Percentiles rank a stretch among this genome's conserved stretches.
These are phyloP conservation scores for Citrus hindsii DNA, from an alignment of 345 rosid species.

Conservation along the genomic window DNA sequence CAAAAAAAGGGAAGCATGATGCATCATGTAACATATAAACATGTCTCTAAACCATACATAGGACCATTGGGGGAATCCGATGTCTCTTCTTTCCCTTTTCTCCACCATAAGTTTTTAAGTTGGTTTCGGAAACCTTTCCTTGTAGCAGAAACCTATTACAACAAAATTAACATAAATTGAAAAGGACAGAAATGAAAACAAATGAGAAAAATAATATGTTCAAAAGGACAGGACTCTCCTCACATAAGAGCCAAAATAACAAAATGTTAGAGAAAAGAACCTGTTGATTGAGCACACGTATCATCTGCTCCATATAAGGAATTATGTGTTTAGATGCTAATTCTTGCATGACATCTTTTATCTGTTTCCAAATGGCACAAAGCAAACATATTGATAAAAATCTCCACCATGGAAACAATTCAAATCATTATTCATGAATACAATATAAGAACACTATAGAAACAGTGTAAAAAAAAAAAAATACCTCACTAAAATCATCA, in stretches of 20 bases:
- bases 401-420: slow-evolving; percentile 18
- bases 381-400: slow-evolving; percentile 14
- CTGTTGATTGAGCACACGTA: slow-evolving; percentile 89
- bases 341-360: slow-evolving; percentile 85
- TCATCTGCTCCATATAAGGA: slow-evolving; percentile 97
- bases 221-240: not conserved
- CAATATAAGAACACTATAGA: slow-evolving; percentile 6
- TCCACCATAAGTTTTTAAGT: slow-evolving; percentile 96
- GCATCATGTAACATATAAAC: slow-evolving; percentile 7
- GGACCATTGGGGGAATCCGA: slow-evolving; percentile 62
- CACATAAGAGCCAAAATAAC: not conserved
- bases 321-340: slow-evolving; percentile 83
- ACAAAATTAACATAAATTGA: slow-evolving; percentile 21
- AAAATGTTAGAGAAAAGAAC: slow-evolving; percentile 27
- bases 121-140: slow-evolving; percentile 98
- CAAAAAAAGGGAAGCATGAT: slow-evolving; percentile 14
- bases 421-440: slow-evolving; percentile 12
- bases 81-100: slow-evolving; percentile 94
- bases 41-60: slow-evolving; percentile 45
- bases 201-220: slow-evolving; percentile 3
- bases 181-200: slow-evolving; percentile 11
- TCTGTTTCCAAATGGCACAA: slow-evolving; percentile 45
- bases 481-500: slow-evolving; percentile 78
- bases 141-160: slow-evolving; percentile 75
- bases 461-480: not conserved